Percentiles rank a stretch among this genome's conserved stretches.
Conservation (phyloP, 805 yeast genomes). For the Saccharomycopsis fibuligera region DNA sequence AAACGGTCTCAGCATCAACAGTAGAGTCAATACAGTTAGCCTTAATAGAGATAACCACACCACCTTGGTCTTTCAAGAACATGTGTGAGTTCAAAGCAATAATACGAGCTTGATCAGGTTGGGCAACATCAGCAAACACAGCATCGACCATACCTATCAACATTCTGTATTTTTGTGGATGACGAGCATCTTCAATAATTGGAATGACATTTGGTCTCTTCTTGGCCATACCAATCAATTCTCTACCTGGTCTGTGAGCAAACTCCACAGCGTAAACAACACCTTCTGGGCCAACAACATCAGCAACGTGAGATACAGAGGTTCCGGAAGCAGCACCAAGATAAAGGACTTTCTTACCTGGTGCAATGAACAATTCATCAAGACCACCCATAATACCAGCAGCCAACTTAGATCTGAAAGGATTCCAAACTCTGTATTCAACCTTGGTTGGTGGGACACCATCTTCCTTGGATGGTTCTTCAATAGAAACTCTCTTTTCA, state of each 20-base stretch:
- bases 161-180: slow-evolving; percentile 99
- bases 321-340: slow-evolving; percentile 99
- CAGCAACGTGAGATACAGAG: slow-evolving; percentile 96
- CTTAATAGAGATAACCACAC: slow-evolving; percentile 97
- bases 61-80: slow-evolving; percentile 97
- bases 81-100: slow-evolving; percentile 96
- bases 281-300: slow-evolving; percentile 98
- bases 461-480: slow-evolving; percentile 86
- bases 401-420: slow-evolving; percentile 98
- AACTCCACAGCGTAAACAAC: slow-evolving; percentile 98
- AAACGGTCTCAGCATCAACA: slow-evolving; percentile 98
- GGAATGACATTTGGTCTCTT: slow-evolving; percentile 99
- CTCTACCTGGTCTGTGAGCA: slow-evolving; percentile 99
- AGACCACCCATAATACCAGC: slow-evolving; percentile 99
- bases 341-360: slow-evolving; percentile 96
- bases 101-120: slow-evolving; percentile 99
- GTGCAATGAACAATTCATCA: slow-evolving; percentile 94
- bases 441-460: slow-evolving; percentile 86
- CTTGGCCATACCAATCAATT: slow-evolving; percentile 98
- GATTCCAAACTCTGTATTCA: slow-evolving; percentile 99
- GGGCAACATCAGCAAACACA: slow-evolving; percentile 99
- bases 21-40: slow-evolving; percentile 99
- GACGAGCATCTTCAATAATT: slow-evolving; percentile 99
- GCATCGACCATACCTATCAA: slow-evolving; percentile 97
- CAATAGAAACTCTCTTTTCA: slow-evolving; percentile 91